These are phyloP conservation scores for Plectosphaerella cucumerina DNA, from an alignment of 2,329 filamentous ascomycete genomes.

Conservation along the genomic window DNA sequence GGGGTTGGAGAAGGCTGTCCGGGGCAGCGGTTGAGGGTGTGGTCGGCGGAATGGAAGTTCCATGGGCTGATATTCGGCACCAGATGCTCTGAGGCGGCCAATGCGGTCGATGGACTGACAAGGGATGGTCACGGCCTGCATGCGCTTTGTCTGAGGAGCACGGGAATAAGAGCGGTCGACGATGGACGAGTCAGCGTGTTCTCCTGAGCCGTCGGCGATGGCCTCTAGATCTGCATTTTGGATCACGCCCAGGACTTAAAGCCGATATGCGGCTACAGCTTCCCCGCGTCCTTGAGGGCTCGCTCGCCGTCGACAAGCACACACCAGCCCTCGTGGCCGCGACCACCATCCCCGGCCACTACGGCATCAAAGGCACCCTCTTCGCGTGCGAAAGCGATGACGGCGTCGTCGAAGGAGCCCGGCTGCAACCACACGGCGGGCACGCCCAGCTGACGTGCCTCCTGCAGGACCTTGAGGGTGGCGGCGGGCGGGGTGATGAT, in stretches of 20 bases:
- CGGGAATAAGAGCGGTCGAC: too few relatives aligned
- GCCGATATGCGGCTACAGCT: constrained; percentile 29
- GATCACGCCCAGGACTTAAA: too few relatives aligned
- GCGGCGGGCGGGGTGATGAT: constrained; percentile 82
- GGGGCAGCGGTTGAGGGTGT: neutral
- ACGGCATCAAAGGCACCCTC: constrained; percentile 64
- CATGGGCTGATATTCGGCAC: too few relatives aligned
- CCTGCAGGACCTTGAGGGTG: constrained; percentile 68
- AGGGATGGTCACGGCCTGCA: too few relatives aligned
- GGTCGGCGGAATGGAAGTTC: neutral
- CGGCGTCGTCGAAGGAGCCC: constrained; percentile 76
- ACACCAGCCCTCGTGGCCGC: constrained; percentile 76
- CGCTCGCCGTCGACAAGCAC: constrained; percentile 78
- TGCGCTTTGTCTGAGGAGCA: too few relatives aligned
- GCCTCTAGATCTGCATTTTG: too few relatives aligned
- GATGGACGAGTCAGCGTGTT: too few relatives aligned
- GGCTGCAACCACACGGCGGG: constrained; percentile 85
- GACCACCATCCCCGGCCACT: constrained; percentile 60
- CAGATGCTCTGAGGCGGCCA: too few relatives aligned
- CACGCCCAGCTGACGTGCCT: constrained; percentile 72
- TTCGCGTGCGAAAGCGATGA: constrained; percentile 62
- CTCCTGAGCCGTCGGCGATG: too few relatives aligned
- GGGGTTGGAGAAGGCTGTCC: neutral
- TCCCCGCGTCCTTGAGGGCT: constrained; percentile 53
- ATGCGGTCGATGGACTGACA: too few relatives aligned